Conservation (phyloP, 345 rosid genomes). For the Eucalyptus cloeziana region DNA sequence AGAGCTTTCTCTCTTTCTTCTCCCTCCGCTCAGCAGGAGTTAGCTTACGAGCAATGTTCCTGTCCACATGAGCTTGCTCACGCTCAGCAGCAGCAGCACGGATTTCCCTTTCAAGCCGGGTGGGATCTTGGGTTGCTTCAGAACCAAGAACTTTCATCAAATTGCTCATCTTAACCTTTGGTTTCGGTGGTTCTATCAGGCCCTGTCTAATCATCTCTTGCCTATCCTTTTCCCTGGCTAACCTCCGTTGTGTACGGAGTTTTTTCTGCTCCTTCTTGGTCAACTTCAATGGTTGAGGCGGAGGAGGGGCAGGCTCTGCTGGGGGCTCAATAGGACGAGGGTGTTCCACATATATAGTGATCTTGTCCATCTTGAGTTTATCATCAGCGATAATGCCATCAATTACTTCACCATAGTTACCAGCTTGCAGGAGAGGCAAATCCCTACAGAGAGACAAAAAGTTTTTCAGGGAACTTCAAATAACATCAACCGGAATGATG, state of each 20-base stretch:
- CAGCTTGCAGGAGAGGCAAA: conserved; percentile 34
- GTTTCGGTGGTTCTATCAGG: conserved; percentile 78
- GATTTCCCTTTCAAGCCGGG: conserved; percentile 87
- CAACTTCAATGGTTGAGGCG: conserved; percentile 86
- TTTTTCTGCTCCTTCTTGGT: conserved; percentile 97
- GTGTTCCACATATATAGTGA: conserved; percentile 79
- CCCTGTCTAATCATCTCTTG: conserved; percentile 99
- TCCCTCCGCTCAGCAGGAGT: conserved; percentile 92
- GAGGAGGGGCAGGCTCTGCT: conserved; percentile 91
- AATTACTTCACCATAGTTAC: conserved; percentile 42
- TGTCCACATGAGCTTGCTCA: conserved; percentile 93
- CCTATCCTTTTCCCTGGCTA: conserved; percentile 83
- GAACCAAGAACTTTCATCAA: conserved; percentile 94
- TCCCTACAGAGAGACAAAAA: conserved; percentile 36
- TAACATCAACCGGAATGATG: not conserved
- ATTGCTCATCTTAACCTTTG: conserved; percentile 93
- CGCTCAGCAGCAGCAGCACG: conserved; percentile 95
- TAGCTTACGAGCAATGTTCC: conserved; percentile 85
- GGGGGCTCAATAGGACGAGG: conserved; percentile 94
- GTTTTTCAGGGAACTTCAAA: not conserved
- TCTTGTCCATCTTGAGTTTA: conserved; percentile 60
- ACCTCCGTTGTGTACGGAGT: conserved; percentile 83
- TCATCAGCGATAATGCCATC: conserved; percentile 19
- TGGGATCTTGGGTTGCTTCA: conserved; percentile 98
- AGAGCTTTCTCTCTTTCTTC: conserved; percentile 90